Evolutionary conservation across 176 grass and related monocot species (phyloP), one percentile per base, ranked within the genome.

Genomic region (Avena eriantha): DNA sequence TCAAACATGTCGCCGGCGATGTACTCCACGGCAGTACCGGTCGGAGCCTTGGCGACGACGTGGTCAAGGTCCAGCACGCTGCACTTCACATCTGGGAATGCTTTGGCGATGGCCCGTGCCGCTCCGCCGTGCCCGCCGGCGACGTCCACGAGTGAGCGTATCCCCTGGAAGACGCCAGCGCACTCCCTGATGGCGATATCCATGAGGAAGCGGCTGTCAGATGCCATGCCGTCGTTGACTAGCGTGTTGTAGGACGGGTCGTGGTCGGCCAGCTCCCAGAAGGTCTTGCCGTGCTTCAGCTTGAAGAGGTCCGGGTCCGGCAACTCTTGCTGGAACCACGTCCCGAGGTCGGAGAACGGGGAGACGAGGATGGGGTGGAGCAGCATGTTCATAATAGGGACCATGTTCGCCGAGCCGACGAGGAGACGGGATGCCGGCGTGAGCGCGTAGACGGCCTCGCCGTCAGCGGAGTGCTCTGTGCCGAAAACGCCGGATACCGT

Each of bases 1-100:
- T 83, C 65, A 68, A 95, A 93, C 94, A 95, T 93, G 33, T 87
- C 76, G 0, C 91, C 91, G 8, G 51, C 79, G 17, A 90, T 43
- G 11, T 78, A 91, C 49, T 93, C 15, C 70, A 96, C 89, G 2
- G 60, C 4, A 1, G 60, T 69, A 39, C 57, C 19, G 2, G 0
- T 31, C 0, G 83, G 80, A 82, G 83, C 66, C 2, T 46, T 4
- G 22, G 65, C 86, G n/a, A 91, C 72, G 16, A 93, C 91, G 1
- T 89, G 88, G 5, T 78, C 80, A 36, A 93, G 81, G 23, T 95
- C 91, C 23, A 93, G n/a, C 10, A 93, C 86, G 15, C 26, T 89
- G 45, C 78, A 91, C 39, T 89, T 64, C 11, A 95, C 23, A 0
- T 83, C 24, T 3, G 84, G 88, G 61, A 91, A 95, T 3, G 83